Base-by-base conservation (phyloP, 1,284 basidiomycete species). In the Cystobasidium sp. region DNA sequence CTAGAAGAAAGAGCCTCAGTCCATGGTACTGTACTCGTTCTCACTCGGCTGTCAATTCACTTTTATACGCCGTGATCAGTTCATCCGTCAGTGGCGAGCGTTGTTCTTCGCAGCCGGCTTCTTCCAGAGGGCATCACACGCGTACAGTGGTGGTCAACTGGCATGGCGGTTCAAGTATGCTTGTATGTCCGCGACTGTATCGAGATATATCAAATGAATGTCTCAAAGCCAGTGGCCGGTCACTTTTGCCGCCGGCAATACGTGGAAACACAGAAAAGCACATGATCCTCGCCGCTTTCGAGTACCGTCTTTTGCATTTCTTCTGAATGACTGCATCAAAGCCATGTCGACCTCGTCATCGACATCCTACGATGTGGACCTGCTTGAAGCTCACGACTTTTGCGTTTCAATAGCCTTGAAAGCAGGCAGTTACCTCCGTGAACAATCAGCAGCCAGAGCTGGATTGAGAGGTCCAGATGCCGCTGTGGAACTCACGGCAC, bases 351-450 rank as follows among this genome's bases (percentile, higher is more conserved):
- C 24, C 14, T n/a, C 10, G 18, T 37, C 49, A 46, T 52, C 53
- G 64, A 31, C 64, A 12, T 20, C 31, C 7, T 14, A 66, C 44
- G 44, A 12, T 18, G 47, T 78, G 14, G 76, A 77, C 68, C 55
- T 77, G 8, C 24, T 51, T 41, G 74, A 72, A 44, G 62, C 78
- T 16, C 78, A 79, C 65, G 53, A 66, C 24, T 79, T 79, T 64
- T 77, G 78, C 5, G 72, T 75, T 14, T 51, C 68, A 7, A 39
- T 78, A 20, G 75, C 78, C 14, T 75, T 78, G 53, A 46, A 53
- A 44, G 78, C 78, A 4, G 78, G 78, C 7, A 74, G 75, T 22
- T 78, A 79, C 68, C 75, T 79, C 1, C 76, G 78, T 4, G 78
- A 77, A 20, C 75, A 78, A 53, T 76, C 78, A 0, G 72, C 78